Conservation (phyloP, 306 rosid genomes). For the Castanea crenata region DNA sequence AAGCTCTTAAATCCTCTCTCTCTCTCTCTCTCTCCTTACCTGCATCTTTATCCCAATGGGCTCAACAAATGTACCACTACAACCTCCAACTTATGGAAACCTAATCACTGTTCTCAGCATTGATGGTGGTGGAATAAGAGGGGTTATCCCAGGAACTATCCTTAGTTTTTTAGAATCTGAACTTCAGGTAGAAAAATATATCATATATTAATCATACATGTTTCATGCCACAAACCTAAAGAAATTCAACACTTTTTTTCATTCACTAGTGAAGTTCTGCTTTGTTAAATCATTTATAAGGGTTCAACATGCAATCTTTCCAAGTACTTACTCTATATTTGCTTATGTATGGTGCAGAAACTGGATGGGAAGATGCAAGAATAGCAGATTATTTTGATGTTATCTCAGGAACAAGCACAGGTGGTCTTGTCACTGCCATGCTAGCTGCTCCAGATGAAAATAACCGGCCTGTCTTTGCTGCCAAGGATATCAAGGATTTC, state of each 20-base stretch:
- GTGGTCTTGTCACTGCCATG: slow-evolving; percentile 66
- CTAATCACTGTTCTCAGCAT: slow-evolving; percentile 60
- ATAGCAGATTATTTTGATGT: slow-evolving; percentile 66
- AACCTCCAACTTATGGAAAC: slow-evolving; percentile 60
- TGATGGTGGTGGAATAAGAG: slow-evolving; percentile 69
- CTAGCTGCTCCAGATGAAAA: slow-evolving; percentile 54
- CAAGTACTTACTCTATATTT: background rate
- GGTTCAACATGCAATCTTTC: background rate
- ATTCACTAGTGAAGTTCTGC: too few relatives aligned
- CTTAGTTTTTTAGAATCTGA: slow-evolving; percentile 56
- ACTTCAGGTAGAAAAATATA: slow-evolving; percentile 48
- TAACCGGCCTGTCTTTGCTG: slow-evolving; percentile 54
- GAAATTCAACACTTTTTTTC: too few relatives aligned
- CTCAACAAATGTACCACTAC: background rate
- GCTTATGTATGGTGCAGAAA: slow-evolving; percentile 36
- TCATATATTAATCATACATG: too few relatives aligned
- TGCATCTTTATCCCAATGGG: too few relatives aligned
- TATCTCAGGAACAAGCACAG: slow-evolving; percentile 68
- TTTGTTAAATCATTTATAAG: background rate
- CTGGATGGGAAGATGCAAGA: slow-evolving; percentile 62
- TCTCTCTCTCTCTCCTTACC: too few relatives aligned
- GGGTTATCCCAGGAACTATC: slow-evolving; percentile 60
- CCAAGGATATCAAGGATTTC: slow-evolving; percentile 60
- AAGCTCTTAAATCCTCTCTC: too few relatives aligned
- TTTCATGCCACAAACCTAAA: too few relatives aligned